A percentile compares a stretch with the other conserved stretches of the same genome.
phyloP scores from a whole-genome alignment of 768 basidiomycete genomes.

The Auricularia sp. region DNA sequence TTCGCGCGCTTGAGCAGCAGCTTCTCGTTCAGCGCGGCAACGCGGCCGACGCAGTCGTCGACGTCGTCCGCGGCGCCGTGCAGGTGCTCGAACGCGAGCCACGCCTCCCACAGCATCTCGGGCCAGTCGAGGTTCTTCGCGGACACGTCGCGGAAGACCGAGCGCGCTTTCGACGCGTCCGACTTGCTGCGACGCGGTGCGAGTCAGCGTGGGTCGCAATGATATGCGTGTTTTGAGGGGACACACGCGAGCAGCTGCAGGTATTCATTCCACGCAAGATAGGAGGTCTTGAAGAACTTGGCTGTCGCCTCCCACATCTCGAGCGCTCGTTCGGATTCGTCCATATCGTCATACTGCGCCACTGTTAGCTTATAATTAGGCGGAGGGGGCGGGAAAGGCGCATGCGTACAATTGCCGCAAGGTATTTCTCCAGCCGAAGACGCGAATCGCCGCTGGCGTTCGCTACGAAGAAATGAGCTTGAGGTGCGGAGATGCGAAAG shows the following conservation, averaged over 20 bases:
- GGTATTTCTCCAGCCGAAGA: constrained; percentile 73
- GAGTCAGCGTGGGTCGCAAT: constrained; percentile 28
- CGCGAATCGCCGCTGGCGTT: constrained; percentile 62
- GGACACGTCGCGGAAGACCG: constrained; percentile 54
- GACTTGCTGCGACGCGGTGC: constrained; percentile 25
- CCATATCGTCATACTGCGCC: constrained; percentile 44
- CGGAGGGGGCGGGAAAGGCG: too few relatives aligned
- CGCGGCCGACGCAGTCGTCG: constrained; percentile 48
- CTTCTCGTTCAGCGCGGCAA: constrained; percentile 54
- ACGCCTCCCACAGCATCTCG: constrained; percentile 86
- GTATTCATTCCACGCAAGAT: constrained; percentile 65
- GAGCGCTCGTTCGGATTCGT: constrained; percentile 9
- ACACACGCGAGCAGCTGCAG: constrained; percentile 65
- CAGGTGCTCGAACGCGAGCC: constrained; percentile 78
- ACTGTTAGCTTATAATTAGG: constrained; percentile 30
- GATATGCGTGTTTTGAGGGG: neutral
- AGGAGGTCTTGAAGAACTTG: constrained; percentile 59
- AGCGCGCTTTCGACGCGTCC: constrained; percentile 46
- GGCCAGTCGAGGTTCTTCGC: constrained; percentile 85
- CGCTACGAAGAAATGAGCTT: constrained; percentile 26
- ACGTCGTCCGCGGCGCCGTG: constrained; percentile 64
- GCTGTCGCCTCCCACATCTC: constrained; percentile 54
- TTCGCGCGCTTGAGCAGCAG: constrained; percentile 54
- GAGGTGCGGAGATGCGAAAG: constrained; percentile 2
- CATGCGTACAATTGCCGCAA: constrained; percentile 64